Conservation (phyloP, 768 basidiomycete species). For the Trametes sanguinea region DNA sequence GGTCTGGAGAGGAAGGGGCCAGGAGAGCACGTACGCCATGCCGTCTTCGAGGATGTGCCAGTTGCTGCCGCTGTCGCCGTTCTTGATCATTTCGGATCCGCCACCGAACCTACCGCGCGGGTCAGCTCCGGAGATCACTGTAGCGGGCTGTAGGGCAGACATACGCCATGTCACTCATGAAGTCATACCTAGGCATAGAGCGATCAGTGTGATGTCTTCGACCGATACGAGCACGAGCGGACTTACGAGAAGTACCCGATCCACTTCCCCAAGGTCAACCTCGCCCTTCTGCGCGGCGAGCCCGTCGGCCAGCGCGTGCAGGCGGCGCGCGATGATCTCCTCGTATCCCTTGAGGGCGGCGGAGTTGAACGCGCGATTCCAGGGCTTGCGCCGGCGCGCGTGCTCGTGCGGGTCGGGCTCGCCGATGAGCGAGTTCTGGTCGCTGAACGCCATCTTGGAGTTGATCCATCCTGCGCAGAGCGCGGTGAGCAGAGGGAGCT, state of each 20-base stretch:
- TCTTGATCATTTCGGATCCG: slow-evolving; percentile 38
- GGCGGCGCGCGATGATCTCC: slow-evolving; percentile 38
- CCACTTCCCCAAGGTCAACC: slow-evolving; percentile 40
- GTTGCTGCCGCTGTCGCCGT: slow-evolving; percentile 46
- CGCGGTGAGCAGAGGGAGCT: slow-evolving; percentile 17
- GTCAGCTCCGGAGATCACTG: background rate
- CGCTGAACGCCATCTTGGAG: slow-evolving; percentile 34
- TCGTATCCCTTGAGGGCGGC: slow-evolving; percentile 50
- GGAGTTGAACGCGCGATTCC: slow-evolving; percentile 51
- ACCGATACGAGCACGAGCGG: background rate
- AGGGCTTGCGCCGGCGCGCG: slow-evolving; percentile 45
- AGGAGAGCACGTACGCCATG: slow-evolving; percentile 1
- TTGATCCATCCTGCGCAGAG: background rate
- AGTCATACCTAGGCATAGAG: slow-evolving; percentile 36
- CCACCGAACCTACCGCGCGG: slow-evolving; percentile 36
- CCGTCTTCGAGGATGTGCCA: slow-evolving; percentile 47
- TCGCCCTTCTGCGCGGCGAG: slow-evolving; percentile 32
- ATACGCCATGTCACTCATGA: slow-evolving; percentile 45
- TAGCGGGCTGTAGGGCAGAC: background rate
- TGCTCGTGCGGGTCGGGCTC: slow-evolving; percentile 37
- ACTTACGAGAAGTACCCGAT: slow-evolving; percentile 43
- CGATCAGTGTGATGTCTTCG: background rate
- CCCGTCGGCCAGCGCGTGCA: slow-evolving; percentile 43
- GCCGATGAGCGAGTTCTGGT: slow-evolving; percentile 34
- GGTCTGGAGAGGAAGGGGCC: background rate